Evolutionary conservation across 768 basidiomycete genomes (phyloP), one percentile per base, ranked within the genome.

Genomic region (Phylloporus sp.): DNA sequence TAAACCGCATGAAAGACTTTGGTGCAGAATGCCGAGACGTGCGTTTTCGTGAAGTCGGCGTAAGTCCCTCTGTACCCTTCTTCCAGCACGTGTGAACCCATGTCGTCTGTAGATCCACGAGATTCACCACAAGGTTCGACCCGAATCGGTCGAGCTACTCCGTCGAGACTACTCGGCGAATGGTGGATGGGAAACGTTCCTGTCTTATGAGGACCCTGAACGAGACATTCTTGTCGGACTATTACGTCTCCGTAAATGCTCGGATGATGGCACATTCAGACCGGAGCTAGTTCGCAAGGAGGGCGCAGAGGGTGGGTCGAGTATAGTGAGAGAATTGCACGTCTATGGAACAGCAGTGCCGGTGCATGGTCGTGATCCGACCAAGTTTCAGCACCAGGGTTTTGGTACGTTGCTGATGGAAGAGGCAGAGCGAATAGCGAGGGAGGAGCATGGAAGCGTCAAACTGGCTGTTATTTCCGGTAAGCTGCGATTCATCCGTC

Each of bases 101-200:
- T 38, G 36, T 38, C 44, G 26, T 45, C 35, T 24, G 17, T 58
- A 95, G 92, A 89, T 98, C 48, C 93, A 97, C 67, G 96, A 99
- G 69, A 98, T 99, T 38, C 96, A 99, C 64, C 86, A 96, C 73
- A 94, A 95, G 70, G 90, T 98, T 37, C 82, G 93, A 18, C 94
- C 94, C 49, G 90, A 95, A 64, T 86, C 90, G 14, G 88, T 96
- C 42, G 96, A 99, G 67, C 82, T 99, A 5, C 81, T 99, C 27
- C 80, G 96, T 48, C 78, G 96, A 32, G 96, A 99, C 64, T 99
- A 99, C 66, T 73, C 87, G 4, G 96, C 96, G 24, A 99, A 98
- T 61, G 95, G 94, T 6, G 94, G 96, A 37, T 99, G 96, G 96
- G 96, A 99, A 71, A 98, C 96, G 2, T 99, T 99, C 79, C 71